Conservation (phyloP, 148 eudicot species). For the Limonium bicolor region DNA sequence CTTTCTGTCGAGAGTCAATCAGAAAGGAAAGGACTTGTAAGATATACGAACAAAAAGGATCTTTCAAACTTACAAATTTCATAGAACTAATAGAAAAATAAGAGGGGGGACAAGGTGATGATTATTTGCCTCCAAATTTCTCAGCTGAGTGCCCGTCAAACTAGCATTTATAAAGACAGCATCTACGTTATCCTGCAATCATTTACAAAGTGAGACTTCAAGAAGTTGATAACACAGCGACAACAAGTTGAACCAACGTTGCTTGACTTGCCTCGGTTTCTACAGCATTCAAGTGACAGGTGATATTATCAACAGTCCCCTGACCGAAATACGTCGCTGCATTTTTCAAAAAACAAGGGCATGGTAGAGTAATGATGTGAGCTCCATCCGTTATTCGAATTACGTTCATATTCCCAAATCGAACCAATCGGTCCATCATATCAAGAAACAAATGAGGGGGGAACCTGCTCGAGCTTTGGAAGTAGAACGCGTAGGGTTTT, state of each 20-base stretch:
- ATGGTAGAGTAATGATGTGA: background rate
- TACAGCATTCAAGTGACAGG: slow-evolving; percentile 55
- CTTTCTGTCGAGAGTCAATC: slow-evolving; percentile 32
- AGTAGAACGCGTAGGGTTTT: slow-evolving; percentile 48
- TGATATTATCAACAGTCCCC: slow-evolving; percentile 58
- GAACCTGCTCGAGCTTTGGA: slow-evolving; percentile 51
- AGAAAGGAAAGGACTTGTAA: too few relatives aligned
- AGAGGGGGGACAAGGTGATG: too few relatives aligned
- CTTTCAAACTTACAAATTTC: too few relatives aligned
- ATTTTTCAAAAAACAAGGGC: background rate
- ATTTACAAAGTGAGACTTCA: slow-evolving; percentile 1
- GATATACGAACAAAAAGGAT: too few relatives aligned
- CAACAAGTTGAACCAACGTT: background rate
- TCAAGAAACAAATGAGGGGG: background rate
- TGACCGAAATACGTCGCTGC: slow-evolving; percentile 82
- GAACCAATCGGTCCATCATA: background rate
- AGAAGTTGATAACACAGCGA: slow-evolving; percentile 22
- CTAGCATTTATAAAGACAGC: slow-evolving; percentile 76
- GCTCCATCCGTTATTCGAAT: too few relatives aligned
- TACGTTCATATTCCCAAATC: too few relatives aligned
- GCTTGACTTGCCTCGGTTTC: slow-evolving; percentile 65
- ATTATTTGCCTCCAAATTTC: slow-evolving; percentile 78
- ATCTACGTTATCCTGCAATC: slow-evolving; percentile 49
- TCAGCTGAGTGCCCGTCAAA: slow-evolving; percentile 69
- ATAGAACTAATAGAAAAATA: background rate